These are phyloP conservation scores for Podosphaera fusca DNA, from an alignment of 2,329 filamentous ascomycete species.

Conservation along the genomic window DNA sequence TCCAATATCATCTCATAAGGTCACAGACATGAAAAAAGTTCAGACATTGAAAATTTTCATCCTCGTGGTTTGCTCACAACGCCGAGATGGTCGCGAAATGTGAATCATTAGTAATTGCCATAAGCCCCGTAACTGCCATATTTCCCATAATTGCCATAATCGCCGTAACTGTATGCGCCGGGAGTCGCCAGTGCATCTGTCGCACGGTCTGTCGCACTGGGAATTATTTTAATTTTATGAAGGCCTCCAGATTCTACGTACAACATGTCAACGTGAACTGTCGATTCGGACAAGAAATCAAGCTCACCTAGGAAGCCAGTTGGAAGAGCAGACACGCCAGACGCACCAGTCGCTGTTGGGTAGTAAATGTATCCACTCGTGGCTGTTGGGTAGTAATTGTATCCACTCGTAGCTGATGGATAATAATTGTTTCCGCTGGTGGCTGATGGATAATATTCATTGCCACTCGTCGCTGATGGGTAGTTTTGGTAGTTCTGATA, in stretches of 20 bases:
- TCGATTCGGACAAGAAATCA: not conserved
- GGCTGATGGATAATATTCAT: not conserved
- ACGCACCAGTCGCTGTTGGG: not conserved
- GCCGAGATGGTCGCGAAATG: not conserved
- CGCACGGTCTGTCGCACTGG: not conserved
- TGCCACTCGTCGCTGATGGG: not conserved
- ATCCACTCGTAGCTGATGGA: no score
- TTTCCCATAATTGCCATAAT: not conserved
- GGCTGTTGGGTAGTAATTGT: no score
- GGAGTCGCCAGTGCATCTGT: not conserved
- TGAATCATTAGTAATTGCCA: not conserved
- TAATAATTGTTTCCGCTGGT: no score
- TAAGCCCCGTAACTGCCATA: not conserved
- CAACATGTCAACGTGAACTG: not conserved
- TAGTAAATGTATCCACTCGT: not conserved
- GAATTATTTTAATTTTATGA: not conserved
- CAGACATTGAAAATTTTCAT: not conserved
- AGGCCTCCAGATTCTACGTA: not conserved
- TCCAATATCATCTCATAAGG: no score
- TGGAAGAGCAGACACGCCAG: not conserved
- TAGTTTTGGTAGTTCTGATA: not conserved
- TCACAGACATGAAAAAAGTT: no score
- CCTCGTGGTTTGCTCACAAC: no score
- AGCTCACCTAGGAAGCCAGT: not conserved
- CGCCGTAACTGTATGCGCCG: not conserved